Conservation (phyloP, 1,284 basidiomycete species). For the Wolfiporia cocos region DNA sequence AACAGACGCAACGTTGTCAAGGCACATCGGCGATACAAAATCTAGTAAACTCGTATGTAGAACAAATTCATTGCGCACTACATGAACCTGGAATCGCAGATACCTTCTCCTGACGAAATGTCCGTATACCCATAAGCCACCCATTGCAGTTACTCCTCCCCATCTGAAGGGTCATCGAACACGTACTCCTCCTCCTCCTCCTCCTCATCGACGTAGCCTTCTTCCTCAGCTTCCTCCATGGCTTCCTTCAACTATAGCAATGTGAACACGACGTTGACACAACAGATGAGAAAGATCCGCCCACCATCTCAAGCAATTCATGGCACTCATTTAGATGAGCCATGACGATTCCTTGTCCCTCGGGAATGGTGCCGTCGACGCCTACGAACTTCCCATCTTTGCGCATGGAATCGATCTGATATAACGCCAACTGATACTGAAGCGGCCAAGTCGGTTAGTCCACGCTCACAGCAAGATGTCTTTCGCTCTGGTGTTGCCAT, state of each 20-base stretch:
- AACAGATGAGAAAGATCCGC: conserved; percentile 14
- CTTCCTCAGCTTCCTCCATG: conserved; percentile 64
- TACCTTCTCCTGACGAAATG: too few species aligned
- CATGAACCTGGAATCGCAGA: too few species aligned
- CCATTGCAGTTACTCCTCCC: too few species aligned
- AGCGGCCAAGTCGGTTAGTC: background rate
- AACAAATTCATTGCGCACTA: too few species aligned
- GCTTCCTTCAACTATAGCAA: conserved; percentile 63
- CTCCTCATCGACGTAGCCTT: conserved; percentile 38
- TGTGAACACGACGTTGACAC: background rate
- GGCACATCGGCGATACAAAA: too few species aligned
- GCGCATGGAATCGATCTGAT: conserved; percentile 92
- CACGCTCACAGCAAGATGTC: background rate
- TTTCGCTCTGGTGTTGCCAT: too few species aligned
- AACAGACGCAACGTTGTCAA: too few species aligned
- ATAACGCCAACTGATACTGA: conserved; percentile 91
- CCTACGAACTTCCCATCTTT: conserved; percentile 93
- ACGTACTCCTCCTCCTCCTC: conserved; percentile 23
- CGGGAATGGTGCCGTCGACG: conserved; percentile 78
- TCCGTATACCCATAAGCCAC: too few species aligned
- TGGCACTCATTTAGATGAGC: conserved; percentile 97
- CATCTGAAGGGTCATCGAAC: conserved; percentile 19
- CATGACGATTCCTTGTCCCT: conserved; percentile 96
- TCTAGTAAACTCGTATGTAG: too few species aligned
- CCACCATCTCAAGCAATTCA: conserved; percentile 88